phyloP scores from a whole-genome alignment of 352 stramenopile genomes.

The Pythium phragmiticola region DNA sequence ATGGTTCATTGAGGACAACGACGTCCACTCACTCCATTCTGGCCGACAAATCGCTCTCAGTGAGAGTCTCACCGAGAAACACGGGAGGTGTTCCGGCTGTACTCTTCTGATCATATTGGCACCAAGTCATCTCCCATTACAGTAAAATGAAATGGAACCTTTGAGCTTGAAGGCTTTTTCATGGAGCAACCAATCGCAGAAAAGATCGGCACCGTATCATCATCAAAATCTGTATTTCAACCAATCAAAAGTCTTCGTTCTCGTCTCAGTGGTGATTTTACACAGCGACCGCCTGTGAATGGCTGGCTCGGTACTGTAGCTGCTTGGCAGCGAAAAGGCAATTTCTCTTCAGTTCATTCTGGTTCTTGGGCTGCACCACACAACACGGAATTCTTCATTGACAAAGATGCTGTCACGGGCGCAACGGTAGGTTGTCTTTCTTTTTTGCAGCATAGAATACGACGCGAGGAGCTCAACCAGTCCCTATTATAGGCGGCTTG shows the following conservation, averaged over 20 bases:
- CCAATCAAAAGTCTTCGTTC: slow-evolving; percentile 9
- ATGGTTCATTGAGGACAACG: too few relatives aligned
- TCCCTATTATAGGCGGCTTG: slow-evolving; percentile 11
- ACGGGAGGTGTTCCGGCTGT: too few relatives aligned
- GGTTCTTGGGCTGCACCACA: slow-evolving; percentile 21
- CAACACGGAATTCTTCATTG: not conserved
- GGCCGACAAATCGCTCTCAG: too few relatives aligned
- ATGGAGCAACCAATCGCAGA: slow-evolving; percentile 20
- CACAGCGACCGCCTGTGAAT: slow-evolving; percentile 24
- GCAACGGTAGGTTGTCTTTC: slow-evolving; percentile 14
- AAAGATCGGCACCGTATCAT: slow-evolving; percentile 28
- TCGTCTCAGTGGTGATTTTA: slow-evolving; percentile 1
- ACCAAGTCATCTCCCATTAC: too few relatives aligned
- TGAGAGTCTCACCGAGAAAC: too few relatives aligned
- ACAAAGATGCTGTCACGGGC: slow-evolving; percentile 17
- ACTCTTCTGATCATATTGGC: too few relatives aligned
- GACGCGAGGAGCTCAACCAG: slow-evolving; percentile 2
- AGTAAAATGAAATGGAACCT: too few relatives aligned
- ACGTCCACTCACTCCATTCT: too few relatives aligned
- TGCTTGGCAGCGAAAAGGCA: too few relatives aligned
- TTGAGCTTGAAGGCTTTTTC: not conserved
- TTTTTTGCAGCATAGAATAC: not conserved
- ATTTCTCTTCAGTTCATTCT: slow-evolving; percentile 18
- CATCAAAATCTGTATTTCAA: slow-evolving; percentile 3
- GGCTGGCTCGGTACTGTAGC: slow-evolving; percentile 12